A percentile compares a stretch with the other conserved stretches of the same genome.
phyloP scores from a whole-genome alignment of 1,139 yeast genomes.

The Kodamaea derodonti region DNA sequence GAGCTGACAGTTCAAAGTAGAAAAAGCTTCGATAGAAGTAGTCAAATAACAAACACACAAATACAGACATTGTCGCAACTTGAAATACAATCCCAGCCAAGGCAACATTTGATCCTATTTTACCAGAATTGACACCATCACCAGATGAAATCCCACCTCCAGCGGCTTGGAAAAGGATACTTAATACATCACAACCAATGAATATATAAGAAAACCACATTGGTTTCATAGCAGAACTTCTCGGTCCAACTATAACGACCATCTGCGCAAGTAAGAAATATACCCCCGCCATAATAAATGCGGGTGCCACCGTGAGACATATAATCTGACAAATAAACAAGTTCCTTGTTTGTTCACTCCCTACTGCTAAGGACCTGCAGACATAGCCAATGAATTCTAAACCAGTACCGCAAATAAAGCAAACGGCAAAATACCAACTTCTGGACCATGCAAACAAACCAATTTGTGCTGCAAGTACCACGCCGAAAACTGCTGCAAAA shows the following conservation, averaged over 20 bases:
- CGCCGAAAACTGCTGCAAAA: constrained; percentile 23
- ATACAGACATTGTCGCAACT: constrained; percentile 34
- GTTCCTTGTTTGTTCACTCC: constrained; percentile 35
- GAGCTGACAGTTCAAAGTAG: constrained; percentile 4
- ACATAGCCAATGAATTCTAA: constrained; percentile 70
- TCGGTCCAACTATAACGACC: constrained; percentile 63
- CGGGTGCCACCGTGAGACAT: constrained; percentile 76
- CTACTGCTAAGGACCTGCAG: constrained; percentile 49
- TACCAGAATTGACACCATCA: not conserved
- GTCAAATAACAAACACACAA: constrained; percentile 23
- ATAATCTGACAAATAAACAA: constrained; percentile 63
- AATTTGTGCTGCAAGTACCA: constrained; percentile 19
- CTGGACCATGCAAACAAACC: constrained; percentile 33
- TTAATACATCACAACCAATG: constrained; percentile 60
- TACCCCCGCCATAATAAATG: constrained; percentile 42
- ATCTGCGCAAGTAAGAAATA: constrained; percentile 57
- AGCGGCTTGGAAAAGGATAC: constrained; percentile 70
- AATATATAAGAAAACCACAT: constrained; percentile 70
- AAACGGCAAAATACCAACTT: constrained; percentile 70
- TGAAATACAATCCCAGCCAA: constrained; percentile 38
- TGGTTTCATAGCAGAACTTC: constrained; percentile 56
- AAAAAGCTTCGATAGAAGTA: constrained; percentile 26
- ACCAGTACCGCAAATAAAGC: constrained; percentile 57
- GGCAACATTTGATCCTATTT: constrained; percentile 32
- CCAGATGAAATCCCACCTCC: constrained; percentile 60